Base-by-base conservation (phyloP, 2,329 filamentous ascomycete genomes). In the Neodidymelliopsis sp. region DNA sequence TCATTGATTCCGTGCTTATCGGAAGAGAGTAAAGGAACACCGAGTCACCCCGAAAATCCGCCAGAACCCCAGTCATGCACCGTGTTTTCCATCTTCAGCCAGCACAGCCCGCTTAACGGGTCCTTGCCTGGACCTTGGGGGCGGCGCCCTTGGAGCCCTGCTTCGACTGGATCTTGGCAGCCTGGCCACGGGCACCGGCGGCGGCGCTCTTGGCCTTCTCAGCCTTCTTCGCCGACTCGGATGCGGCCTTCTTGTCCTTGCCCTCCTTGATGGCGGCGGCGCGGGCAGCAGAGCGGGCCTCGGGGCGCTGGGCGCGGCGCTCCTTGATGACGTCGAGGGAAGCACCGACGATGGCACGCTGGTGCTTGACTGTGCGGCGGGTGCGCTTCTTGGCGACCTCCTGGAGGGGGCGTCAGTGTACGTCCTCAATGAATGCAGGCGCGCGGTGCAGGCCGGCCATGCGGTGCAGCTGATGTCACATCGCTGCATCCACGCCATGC, bases 271-370 rank as follows among this genome's bases (percentile, higher is more conserved):
- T 92, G 78, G 94, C 93, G 70, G 87, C 83, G 67, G 84, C 82
- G 75, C 94, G 93, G 75, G 91, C 92, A 73, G 94, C 94, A 72
- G 86, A 84, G 77, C 94, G 92, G 76, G 91, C 93, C 84, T 97
- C 94, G 70, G 94, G 94, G 79, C 94, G 91, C 85, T 91, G 87
- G 71, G 85, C 80, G 75, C 94, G 92, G 83, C 91, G 91, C 88
- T 99, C 94, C 88, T 97, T 97, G 87, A 99, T 97, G 75, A 97
- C 91, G 78, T 99, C 94, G 79, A 99, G 92, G 62, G 94, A 97
- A 69, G 94, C 94, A 86, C 94, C 94, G 71, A 99, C 94, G 79
- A 99, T 96, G 77, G 89, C 93, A 84, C 94, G 92, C 87, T 99
- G 94, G 79, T 90, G 80, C 90, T 99, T 99, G 82, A 99, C 90